Evolutionary conservation across 2,329 filamentous ascomycete species (phyloP), one percentile per base, ranked within the genome.

Genomic region (Aspergillus texensis): DNA sequence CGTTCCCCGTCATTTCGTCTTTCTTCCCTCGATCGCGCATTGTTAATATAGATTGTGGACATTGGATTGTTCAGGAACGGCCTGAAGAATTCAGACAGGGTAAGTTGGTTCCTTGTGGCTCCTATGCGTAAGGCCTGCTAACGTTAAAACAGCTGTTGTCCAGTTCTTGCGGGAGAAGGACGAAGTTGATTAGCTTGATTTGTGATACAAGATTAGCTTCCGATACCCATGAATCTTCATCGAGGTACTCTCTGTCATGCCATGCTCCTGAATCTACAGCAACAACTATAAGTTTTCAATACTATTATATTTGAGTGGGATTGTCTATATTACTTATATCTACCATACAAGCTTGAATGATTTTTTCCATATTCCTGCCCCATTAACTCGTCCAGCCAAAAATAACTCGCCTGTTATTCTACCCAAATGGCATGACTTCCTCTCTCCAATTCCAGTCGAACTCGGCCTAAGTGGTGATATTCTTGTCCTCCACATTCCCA

Each of bases 61-160:
- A 77, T 63, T 77, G 75, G 75, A 72, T 77, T 32, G 74, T 76
- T 46, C 72, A 74, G 56, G 74, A 77, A 63, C 69, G 65, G 57
- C 72, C 72, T n/a, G 70, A 73, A 43, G 67, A 75, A 50, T 74
- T 74, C 57, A 63, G 62, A 46, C 39, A 43, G 16, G 45, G 58
- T 60, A 54, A 55, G 50, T 30, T 16, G 24, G 14, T 11, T n/a
- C 26, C 9, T 30, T 30, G 26, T 8, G 4, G 26, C 8, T 19
- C 14, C 19, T 50, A 2, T 30, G 24, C 9, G 8, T 6, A 19
- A 2, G 26, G 4, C 8, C 16, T 28, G 6, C 46, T 50, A 30
- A 50, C 16, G 14, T 50, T 10, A 4, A 8, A 19, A n/a, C 10
- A 50, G 46, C 46, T 16, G 46, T 50, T 50, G 24, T 50, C 4